Conservation (phyloP, 164 flowering plant genomes). For the Hamamelis virginiana region DNA sequence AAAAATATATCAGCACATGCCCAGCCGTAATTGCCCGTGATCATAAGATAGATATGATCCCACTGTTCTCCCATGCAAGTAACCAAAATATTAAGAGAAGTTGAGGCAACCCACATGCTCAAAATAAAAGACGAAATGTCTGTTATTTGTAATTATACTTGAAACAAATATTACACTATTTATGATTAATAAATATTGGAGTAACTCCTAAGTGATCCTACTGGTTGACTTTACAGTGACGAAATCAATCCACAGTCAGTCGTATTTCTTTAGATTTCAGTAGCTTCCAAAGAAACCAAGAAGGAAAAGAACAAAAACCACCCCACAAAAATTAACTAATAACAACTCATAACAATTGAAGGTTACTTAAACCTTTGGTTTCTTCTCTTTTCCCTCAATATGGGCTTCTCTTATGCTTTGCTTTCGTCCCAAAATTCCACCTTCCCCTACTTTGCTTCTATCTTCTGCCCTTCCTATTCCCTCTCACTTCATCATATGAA, state of each 20-base stretch:
- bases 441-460: too few species aligned
- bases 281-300: neutral
- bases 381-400: too few species aligned
- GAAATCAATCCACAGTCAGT: slow-evolving; percentile 17
- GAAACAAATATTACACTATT: slow-evolving; percentile 11
- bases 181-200: neutral
- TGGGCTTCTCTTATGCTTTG: too few species aligned
- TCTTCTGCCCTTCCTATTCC: neutral
- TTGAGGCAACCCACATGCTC: too few species aligned
- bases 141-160: neutral
- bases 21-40: too few species aligned
- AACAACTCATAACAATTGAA: too few species aligned
- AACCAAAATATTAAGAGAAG: too few species aligned
- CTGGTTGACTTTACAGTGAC: slow-evolving; percentile 24
- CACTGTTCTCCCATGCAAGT: too few species aligned
- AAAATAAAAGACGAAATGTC: neutral
- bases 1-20: too few species aligned
- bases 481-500: neutral
- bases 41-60: too few species aligned
- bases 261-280: neutral
- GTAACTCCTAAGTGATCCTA: slow-evolving; percentile 3
- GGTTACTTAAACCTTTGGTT: too few species aligned
- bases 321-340: neutral
- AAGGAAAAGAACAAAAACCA: neutral
- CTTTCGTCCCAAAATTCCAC: too few species aligned